Percentiles rank a stretch among this genome's conserved stretches.
Evolutionary conservation across 257 asterid species (phyloP).

Genomic region (Solanum arcanum): DNA sequence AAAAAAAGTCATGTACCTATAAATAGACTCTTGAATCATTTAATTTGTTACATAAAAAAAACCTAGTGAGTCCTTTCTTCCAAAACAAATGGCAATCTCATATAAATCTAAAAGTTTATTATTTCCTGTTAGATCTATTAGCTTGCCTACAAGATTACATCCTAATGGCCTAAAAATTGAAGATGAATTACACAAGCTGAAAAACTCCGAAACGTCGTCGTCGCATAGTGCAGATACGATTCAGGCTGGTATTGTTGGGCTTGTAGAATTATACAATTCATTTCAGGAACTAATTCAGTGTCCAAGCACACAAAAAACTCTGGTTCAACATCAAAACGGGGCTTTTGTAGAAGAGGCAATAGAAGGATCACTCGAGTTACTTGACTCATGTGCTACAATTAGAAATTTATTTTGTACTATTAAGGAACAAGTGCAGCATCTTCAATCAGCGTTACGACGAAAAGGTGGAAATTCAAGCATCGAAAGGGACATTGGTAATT

Average conservation of each 20-base stretch:
- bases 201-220: slow-evolving; percentile 15
- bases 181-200: slow-evolving; percentile 30
- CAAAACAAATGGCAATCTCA: slow-evolving; percentile 22
- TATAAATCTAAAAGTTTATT: slow-evolving; percentile 11
- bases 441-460: slow-evolving; percentile 61
- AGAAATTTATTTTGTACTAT: slow-evolving; percentile 26
- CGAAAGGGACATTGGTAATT: slow-evolving; percentile 22
- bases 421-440: slow-evolving; percentile 30
- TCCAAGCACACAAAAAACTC: slow-evolving; percentile 11
- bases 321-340: slow-evolving; percentile 19
- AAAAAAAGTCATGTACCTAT: slow-evolving; percentile 16
- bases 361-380: slow-evolving; percentile 34
- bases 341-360: slow-evolving; percentile 24
- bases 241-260: slow-evolving; percentile 12
- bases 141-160: slow-evolving; percentile 68
- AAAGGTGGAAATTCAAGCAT: slow-evolving; percentile 34
- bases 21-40: slow-evolving; percentile 3
- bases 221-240: slow-evolving; percentile 17
- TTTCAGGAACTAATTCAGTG: slow-evolving; percentile 16
- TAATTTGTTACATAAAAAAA: neutral
- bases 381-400: slow-evolving; percentile 49
- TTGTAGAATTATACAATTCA: slow-evolving; percentile 15
- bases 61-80: neutral
- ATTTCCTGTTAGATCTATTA: slow-evolving; percentile 50
- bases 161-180: slow-evolving; percentile 32